Conservation (phyloP, 164 flowering plant genomes). For the Annona squamosa region DNA sequence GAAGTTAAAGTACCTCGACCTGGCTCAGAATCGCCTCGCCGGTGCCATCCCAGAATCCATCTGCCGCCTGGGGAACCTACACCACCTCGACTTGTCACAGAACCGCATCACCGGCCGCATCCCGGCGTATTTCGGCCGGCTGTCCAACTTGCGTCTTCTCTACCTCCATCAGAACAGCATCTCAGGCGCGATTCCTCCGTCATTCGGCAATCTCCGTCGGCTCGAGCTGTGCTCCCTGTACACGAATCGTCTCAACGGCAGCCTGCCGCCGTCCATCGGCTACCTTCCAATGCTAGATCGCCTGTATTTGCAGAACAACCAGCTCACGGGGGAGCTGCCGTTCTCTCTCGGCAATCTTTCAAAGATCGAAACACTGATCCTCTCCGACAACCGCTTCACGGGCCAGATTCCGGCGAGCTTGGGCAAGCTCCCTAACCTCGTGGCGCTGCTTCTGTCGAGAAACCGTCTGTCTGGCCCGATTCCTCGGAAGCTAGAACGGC, state of each 20-base stretch:
- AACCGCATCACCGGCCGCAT: constrained; percentile 46
- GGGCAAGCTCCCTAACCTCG: constrained; percentile 39
- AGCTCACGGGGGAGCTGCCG: constrained; percentile 46
- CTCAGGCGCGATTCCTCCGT: constrained; percentile 43
- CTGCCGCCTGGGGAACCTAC: constrained; percentile 37
- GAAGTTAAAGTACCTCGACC: constrained; percentile 32
- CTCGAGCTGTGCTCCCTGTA: constrained; percentile 35
- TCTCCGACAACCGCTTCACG: constrained; percentile 42
- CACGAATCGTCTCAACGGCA: constrained; percentile 46
- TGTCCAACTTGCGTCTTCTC: constrained; percentile 21
- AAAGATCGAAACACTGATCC: constrained; percentile 32
- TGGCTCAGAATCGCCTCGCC: constrained; percentile 39
- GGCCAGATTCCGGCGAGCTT: constrained; percentile 57
- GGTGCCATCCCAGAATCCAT: constrained; percentile 51
- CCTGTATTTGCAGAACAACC: constrained; percentile 50
- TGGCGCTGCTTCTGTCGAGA: constrained; percentile 42
- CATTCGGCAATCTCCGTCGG: constrained; percentile 30
- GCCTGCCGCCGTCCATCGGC: constrained; percentile 45
- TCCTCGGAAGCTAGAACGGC: constrained; percentile 33
- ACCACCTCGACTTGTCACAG: constrained; percentile 38
- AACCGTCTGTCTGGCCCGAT: constrained; percentile 46
- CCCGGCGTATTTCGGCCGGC: constrained; percentile 40
- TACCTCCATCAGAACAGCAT: constrained; percentile 46
- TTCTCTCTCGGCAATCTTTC: constrained; percentile 39
- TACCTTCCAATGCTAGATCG: constrained; percentile 32